Percentiles rank a stretch among this genome's conserved stretches.
Conservation (phyloP, 495 filamentous ascomycete species). For the Hypoxylon lenormandii region DNA sequence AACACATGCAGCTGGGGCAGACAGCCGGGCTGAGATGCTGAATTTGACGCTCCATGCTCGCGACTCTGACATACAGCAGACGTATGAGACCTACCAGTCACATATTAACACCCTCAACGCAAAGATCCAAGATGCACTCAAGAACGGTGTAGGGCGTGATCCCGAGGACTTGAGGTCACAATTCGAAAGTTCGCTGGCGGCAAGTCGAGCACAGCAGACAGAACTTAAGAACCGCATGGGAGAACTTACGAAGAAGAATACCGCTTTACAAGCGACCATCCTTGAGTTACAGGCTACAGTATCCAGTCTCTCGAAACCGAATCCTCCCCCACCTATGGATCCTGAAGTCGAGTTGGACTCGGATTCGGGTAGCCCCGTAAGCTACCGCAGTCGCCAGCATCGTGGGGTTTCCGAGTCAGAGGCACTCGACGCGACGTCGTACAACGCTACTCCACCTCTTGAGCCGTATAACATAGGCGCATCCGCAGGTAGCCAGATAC, state of each 20-base stretch:
- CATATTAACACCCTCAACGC: constrained; percentile 58
- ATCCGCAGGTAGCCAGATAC: constrained; percentile 18
- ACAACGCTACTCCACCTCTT: constrained; percentile 54
- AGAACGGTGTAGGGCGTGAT: constrained; percentile 29
- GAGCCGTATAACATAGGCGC: constrained; percentile 41
- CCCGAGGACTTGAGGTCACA: constrained; percentile 51
- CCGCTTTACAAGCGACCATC: constrained; percentile 52
- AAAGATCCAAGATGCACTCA: constrained; percentile 58
- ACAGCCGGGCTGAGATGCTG: constrained; percentile 64
- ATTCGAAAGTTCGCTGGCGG: constrained; percentile 53
- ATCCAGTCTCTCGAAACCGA: constrained; percentile 31
- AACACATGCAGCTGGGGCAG: constrained; percentile 63
- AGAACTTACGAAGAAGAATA: constrained; percentile 58
- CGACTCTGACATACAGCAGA: constrained; percentile 64
- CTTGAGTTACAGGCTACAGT: constrained; percentile 53
- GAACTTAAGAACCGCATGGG: constrained; percentile 59
- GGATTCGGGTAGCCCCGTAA: constrained; percentile 37
- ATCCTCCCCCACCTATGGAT: constrained; percentile 17
- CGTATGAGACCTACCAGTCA: constrained; percentile 58
- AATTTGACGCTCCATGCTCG: constrained; percentile 63
- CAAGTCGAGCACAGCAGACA: constrained; percentile 55
- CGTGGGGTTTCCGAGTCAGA: constrained; percentile 56
- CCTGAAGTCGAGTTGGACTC: constrained; percentile 41
- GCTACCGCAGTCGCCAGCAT: constrained; percentile 41
- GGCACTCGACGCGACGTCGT: constrained; percentile 49